Evolutionary conservation across 1,139 yeast species (phyloP).

Genomic region (Candida sp.): DNA sequence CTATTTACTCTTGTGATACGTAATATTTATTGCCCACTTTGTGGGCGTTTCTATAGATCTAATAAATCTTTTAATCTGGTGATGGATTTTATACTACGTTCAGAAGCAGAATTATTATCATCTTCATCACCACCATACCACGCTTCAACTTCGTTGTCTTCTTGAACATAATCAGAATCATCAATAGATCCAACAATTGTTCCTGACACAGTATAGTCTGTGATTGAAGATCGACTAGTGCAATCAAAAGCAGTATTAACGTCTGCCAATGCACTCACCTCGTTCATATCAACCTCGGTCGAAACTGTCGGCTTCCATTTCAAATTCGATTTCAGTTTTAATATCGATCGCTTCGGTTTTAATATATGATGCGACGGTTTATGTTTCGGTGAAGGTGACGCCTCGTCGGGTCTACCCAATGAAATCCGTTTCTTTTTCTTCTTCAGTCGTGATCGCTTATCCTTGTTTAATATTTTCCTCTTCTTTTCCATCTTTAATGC

Average conservation of each 20-base stretch:
- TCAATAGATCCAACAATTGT: slow-evolving; percentile 6
- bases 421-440: slow-evolving; percentile 8
- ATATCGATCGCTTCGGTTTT: slow-evolving; percentile 40
- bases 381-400: slow-evolving; percentile 44
- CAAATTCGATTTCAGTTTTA: slow-evolving; percentile 18
- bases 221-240: slow-evolving; percentile 6
- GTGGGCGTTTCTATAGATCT: neutral
- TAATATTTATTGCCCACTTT: too few relatives aligned
- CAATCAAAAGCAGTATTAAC: slow-evolving; percentile 12
- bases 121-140: slow-evolving; percentile 2
- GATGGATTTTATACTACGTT: slow-evolving; percentile 3
- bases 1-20: too few relatives aligned
- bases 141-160: neutral
- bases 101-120: neutral
- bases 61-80: slow-evolving; percentile 6
- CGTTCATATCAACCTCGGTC: slow-evolving; percentile 4
- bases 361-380: slow-evolving; percentile 42
- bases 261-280: slow-evolving; percentile 10
- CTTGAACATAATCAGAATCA: neutral
- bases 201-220: slow-evolving; percentile 8
- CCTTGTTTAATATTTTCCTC: slow-evolving; percentile 1
- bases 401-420: slow-evolving; percentile 6
- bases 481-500: slow-evolving; percentile 14
- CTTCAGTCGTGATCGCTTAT: slow-evolving; percentile 9
- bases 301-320: neutral